Percentiles rank a stretch among this genome's conserved stretches.
Evolutionary conservation across 441 rosid species (phyloP).

Genomic region (Euphorbia schlechtendalii): DNA sequence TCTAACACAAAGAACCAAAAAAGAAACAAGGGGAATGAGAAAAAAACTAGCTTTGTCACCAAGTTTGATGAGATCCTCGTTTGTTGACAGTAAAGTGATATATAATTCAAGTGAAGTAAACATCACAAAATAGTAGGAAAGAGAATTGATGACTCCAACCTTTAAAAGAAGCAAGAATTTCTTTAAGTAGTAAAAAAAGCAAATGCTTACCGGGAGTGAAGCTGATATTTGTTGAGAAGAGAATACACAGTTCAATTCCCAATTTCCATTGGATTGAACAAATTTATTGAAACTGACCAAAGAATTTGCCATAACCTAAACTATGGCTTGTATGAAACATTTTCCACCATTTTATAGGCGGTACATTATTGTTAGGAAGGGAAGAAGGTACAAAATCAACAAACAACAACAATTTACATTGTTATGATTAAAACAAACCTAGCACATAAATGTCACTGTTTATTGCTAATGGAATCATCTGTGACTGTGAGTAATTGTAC

Average conservation of each 20-base stretch:
- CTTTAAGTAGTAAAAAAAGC: too few species aligned
- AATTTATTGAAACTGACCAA: neutral
- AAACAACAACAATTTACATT: neutral
- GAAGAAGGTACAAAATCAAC: neutral
- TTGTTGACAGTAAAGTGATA: too few species aligned
- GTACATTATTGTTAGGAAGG: neutral
- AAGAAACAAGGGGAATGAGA: too few species aligned
- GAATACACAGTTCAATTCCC: neutral
- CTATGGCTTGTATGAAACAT: neutral
- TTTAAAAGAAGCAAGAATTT: too few species aligned
- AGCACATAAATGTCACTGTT: conserved; percentile 15
- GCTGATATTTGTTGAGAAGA: too few species aligned
- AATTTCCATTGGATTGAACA: conserved; percentile 1
- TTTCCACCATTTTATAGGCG: neutral
- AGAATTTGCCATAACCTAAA: neutral
- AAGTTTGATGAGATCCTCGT: too few species aligned
- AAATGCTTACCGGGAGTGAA: too few species aligned
- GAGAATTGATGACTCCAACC: too few species aligned
- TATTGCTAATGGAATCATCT: conserved; percentile 13
- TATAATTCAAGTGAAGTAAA: neutral
- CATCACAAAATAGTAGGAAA: too few species aligned
- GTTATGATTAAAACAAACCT: conserved; percentile 6
- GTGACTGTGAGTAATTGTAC: conserved; percentile 13
- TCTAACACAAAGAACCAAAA: too few species aligned
- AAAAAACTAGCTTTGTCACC: too few species aligned